phyloP scores from a whole-genome alignment of 495 filamentous ascomycete species.

The Ascodesmis nigricans region DNA sequence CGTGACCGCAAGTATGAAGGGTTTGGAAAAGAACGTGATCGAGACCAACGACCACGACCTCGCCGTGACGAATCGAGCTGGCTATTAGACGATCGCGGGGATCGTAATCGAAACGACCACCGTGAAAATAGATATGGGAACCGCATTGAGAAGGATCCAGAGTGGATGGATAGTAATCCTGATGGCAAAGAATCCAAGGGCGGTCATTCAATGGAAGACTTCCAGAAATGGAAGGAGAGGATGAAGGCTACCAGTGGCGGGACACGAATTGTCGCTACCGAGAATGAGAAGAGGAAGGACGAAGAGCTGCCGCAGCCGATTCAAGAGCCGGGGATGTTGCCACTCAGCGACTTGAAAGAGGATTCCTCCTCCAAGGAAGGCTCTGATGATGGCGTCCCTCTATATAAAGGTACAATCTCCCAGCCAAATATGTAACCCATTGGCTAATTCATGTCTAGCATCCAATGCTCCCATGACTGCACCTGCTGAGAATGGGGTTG shows the following conservation, averaged over 20 bases:
- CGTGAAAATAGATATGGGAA: conserved; percentile 16
- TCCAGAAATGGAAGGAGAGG: conserved; percentile 80
- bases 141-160: conserved; percentile 54
- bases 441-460: no score
- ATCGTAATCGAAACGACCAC: conserved; percentile 18
- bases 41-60: conserved; percentile 22
- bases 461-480: no score
- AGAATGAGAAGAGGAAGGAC: conserved; percentile 29
- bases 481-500: conserved; percentile 38
- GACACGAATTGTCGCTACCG: no score
- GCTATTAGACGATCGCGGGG: conserved; percentile 24
- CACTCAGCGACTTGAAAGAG: no score
- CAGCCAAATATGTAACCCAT: no score
- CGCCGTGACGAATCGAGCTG: conserved; percentile 27
- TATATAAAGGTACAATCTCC: no score
- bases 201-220: conserved; percentile 41
- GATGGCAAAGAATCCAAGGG: conserved; percentile 51
- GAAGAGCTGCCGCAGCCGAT: conserved; percentile 32
- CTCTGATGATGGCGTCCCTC: no score
- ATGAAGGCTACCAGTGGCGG: conserved; percentile 57
- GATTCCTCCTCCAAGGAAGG: no score
- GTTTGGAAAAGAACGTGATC: conserved; percentile 31
- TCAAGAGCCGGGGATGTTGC: no score
- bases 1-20: conserved; percentile 37
- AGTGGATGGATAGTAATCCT: conserved; percentile 57